Evolutionary conservation across 441 rosid genomes (phyloP).

Genomic region (Euphorbia schlechtendalii): DNA sequence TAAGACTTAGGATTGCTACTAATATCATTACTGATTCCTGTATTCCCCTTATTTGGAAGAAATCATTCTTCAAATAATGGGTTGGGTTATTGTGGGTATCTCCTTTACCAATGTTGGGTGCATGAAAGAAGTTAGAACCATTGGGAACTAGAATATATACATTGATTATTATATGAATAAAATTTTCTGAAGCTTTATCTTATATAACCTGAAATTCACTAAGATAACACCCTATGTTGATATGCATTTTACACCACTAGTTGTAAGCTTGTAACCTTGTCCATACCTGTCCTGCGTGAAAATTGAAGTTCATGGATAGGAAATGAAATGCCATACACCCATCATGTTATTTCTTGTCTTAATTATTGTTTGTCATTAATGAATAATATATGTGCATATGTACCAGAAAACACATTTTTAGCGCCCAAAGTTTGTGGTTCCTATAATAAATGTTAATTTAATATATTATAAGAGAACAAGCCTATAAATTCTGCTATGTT

Average conservation of each 20-base stretch:
- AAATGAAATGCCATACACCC: too few species aligned
- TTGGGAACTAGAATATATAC: neutral
- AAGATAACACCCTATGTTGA: neutral
- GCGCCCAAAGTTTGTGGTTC: neutral
- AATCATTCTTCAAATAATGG: neutral
- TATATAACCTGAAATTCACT: neutral
- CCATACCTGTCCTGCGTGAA: neutral
- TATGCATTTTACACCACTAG: neutral
- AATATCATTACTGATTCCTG: neutral
- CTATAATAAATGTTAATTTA: neutral
- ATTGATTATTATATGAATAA: neutral
- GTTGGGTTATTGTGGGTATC: neutral
- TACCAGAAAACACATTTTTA: neutral
- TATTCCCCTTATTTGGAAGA: neutral
- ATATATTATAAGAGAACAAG: neutral
- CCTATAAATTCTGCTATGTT: conserved; percentile 11
- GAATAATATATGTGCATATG: neutral
- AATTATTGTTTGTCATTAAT: neutral
- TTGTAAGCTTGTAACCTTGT: neutral
- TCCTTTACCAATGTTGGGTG: neutral
- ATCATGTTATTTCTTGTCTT: neutral
- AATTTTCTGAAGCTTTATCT: neutral
- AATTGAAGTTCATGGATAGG: neutral
- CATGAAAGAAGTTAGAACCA: neutral
- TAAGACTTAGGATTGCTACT: neutral